A percentile compares a stretch with the other conserved stretches of the same genome.
These are phyloP conservation scores for Boletus smithii DNA, from an alignment of 1,284 basidiomycete species.

Conservation along the genomic window DNA sequence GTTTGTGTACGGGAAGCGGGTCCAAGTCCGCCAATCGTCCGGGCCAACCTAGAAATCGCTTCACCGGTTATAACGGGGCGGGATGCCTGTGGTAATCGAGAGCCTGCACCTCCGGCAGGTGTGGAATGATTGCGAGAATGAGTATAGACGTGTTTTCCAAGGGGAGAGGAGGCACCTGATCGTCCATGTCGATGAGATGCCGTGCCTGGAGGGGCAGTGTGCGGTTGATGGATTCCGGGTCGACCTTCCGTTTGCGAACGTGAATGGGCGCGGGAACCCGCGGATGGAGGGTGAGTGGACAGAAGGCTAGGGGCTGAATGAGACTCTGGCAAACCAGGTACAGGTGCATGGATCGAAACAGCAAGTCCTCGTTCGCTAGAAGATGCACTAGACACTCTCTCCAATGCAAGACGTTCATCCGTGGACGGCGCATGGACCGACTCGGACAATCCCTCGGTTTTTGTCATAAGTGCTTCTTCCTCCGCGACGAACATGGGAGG, in stretches of 20 bases:
- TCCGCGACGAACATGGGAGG: slow-evolving; percentile 3
- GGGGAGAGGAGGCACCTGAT: slow-evolving; percentile 41
- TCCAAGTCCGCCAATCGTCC: slow-evolving; percentile 49
- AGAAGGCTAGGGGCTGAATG: slow-evolving; percentile 27
- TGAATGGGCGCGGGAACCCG: slow-evolving; percentile 35
- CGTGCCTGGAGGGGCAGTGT: slow-evolving; percentile 24
- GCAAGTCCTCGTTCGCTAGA: slow-evolving; percentile 31
- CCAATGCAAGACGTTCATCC: slow-evolving; percentile 18
- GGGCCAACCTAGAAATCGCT: slow-evolving; percentile 59
- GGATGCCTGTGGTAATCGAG: slow-evolving; percentile 44
- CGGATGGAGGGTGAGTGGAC: slow-evolving; percentile 9
- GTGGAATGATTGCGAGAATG: slow-evolving; percentile 64
- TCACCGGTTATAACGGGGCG: slow-evolving; percentile 67
- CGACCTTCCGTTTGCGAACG: slow-evolving; percentile 55
- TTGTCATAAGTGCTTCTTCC: slow-evolving; percentile 15
- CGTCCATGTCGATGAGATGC: slow-evolving; percentile 35
- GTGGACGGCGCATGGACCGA: slow-evolving; percentile 28
- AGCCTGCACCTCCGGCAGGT: slow-evolving; percentile 37
- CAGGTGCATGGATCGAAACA: slow-evolving; percentile 50
- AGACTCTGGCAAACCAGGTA: slow-evolving; percentile 31
- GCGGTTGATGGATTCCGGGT: slow-evolving; percentile 29
- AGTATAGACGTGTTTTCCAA: slow-evolving; percentile 31
- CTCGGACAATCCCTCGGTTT: slow-evolving; percentile 23
- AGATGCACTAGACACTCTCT: slow-evolving; percentile 15
- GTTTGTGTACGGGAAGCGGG: slow-evolving; percentile 27